Base-by-base conservation (phyloP, 108 stramenopile genomes). In the Schizochytrium sp. region DNA sequence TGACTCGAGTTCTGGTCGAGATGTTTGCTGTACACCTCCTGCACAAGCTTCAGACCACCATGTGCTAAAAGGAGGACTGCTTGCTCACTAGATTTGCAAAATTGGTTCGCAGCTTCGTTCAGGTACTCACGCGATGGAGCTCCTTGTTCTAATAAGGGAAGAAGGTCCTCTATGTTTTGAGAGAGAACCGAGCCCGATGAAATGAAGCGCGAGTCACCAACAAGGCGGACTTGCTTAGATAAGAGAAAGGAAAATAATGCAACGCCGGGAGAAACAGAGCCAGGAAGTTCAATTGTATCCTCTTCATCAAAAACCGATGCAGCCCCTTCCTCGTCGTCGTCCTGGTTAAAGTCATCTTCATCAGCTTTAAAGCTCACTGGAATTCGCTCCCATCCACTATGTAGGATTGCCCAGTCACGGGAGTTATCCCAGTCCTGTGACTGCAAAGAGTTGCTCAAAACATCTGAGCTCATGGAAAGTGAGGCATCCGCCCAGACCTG, bases 361-460 rank as follows among this genome's bases (percentile, higher is more conserved):
- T 55, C 76, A 8, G 49, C 76, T 5, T 10, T 49, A 28, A 83
- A 55, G 53, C 55, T 46, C 53, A 83, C 53, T 47, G 76, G 53
- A 83, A 83, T 83, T n/a, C 76, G 76, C 76, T 83, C 76, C 76
- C 76, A 83, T 8, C 76, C 76, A 10, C 76, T 55, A 53, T 83
- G 53, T 10, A 83, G 76, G 50, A 83, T 40, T 17, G 47, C 53
- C 76, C 76, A 83, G 76, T 83, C 76, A n/a, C 76, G 76, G 38
- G 76, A 17, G 53, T 83, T 49, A 40, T 38, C 38, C 76, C 76
- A 83, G 47, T 83, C 76, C 76, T 83, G 76, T 3, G 76, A 47
- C 4, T 2, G 4, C 17, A 83, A 53, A 8, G 76, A 83, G 5
- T n/a, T n/a, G 10, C 28, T 12, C 28, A 83, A 53, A n/a, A 83